Evolutionary conservation across 257 asterid genomes (phyloP).

Genomic region (Solanum bulbocastanum): DNA sequence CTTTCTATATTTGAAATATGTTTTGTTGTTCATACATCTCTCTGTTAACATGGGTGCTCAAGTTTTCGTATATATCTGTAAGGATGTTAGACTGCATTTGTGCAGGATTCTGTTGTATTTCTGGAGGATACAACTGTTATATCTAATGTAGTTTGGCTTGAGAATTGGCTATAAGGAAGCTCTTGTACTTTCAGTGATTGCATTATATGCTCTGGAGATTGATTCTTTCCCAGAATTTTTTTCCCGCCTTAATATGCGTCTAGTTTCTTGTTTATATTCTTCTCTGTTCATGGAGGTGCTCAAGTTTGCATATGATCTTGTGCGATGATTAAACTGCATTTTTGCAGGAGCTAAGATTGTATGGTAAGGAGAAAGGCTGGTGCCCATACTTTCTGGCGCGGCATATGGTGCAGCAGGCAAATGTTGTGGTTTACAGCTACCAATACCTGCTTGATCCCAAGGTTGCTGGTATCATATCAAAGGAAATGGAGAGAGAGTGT

Average conservation of each 20-base stretch:
- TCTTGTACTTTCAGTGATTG: background rate
- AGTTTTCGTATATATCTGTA: background rate
- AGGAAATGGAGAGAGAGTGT: constrained; percentile 95
- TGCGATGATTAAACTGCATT: background rate
- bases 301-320: background rate
- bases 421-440: constrained; percentile 94
- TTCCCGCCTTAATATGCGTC: background rate
- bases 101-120: background rate
- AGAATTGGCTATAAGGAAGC: background rate
- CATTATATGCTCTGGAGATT: background rate
- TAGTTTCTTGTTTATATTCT: background rate
- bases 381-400: constrained; percentile 90
- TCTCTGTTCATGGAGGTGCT: background rate
- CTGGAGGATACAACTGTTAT: background rate
- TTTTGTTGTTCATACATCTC: background rate
- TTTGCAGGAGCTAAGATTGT: constrained; percentile 65
- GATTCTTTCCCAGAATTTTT: background rate
- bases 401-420: constrained; percentile 91
- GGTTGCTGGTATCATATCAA: constrained; percentile 93
- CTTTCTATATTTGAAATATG: background rate
- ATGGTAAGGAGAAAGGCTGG: constrained; percentile 89
- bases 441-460: constrained; percentile 97
- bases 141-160: background rate
- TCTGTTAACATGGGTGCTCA: background rate
- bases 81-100: background rate